A percentile compares a stretch with the other conserved stretches of the same genome.
These are phyloP conservation scores for Zygosaccharomyces lentus DNA, from an alignment of 805 yeast genomes.

Conservation along the genomic window DNA sequence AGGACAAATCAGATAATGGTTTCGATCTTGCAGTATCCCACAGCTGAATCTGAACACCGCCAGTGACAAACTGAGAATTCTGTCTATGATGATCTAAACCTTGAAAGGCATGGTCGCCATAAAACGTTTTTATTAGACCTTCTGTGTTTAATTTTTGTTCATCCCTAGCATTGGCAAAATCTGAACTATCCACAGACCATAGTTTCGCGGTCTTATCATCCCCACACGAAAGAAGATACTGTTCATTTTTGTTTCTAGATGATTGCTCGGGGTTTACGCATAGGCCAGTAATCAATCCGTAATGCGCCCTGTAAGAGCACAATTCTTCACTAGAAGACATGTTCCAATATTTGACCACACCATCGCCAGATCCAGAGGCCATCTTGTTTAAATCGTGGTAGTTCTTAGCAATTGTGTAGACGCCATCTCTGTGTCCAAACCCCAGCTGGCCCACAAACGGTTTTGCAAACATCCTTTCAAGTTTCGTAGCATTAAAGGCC, in stretches of 20 bases:
- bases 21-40: conserved; percentile 86
- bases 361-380: conserved; percentile 95
- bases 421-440: conserved; percentile 91
- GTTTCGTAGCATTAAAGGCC: conserved; percentile 89
- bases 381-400: conserved; percentile 62
- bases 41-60: conserved; percentile 83
- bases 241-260: conserved; percentile 33
- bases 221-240: conserved; percentile 72
- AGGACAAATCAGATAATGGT: conserved; percentile 71
- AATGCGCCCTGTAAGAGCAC: conserved; percentile 80
- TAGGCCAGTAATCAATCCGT: conserved; percentile 83
- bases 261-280: conserved; percentile 55
- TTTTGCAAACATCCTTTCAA: conserved; percentile 95
- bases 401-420: conserved; percentile 81
- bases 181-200: conserved; percentile 69
- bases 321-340: conserved; percentile 71
- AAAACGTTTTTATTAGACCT: conserved; percentile 72
- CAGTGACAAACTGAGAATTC: conserved; percentile 78
- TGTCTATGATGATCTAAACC: conserved; percentile 82
- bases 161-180: conserved; percentile 37
- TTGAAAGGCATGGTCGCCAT: conserved; percentile 80
- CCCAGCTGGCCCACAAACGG: conserved; percentile 96
- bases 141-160: conserved; percentile 35
- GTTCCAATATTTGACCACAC: conserved; percentile 92
- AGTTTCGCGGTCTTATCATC: conserved; percentile 84